Percentiles rank a stretch among this genome's conserved stretches.
Conservation (phyloP, 2,329 filamentous ascomycete species). For the Alternaria burnsii region DNA sequence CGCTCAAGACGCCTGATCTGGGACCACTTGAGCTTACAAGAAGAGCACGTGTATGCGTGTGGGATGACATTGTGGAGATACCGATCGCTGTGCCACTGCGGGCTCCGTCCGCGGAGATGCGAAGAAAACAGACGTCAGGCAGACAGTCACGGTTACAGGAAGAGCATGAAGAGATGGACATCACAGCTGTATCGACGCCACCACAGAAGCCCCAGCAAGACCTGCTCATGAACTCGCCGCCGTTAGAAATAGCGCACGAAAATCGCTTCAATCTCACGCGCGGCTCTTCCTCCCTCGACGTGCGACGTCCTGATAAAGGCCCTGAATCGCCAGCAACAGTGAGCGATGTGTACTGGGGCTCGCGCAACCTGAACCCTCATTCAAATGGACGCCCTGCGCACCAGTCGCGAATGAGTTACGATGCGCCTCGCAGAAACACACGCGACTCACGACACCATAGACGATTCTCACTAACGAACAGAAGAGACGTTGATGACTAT, state of each 20-base stretch:
- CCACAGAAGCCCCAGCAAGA: constrained; percentile 65
- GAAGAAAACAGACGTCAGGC: constrained; percentile 65
- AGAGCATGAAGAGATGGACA: constrained; percentile 90
- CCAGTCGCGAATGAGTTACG: constrained; percentile 54
- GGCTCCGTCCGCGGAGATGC: constrained; percentile 83
- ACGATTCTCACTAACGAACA: constrained; percentile 56
- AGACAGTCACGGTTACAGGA: constrained; percentile 32
- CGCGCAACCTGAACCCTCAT: constrained; percentile 21
- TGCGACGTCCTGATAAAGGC: constrained; percentile 35
- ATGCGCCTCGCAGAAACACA: constrained; percentile 46
- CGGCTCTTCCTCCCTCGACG: constrained; percentile 55
- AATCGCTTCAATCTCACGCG: constrained; percentile 61
- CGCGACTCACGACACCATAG: constrained; percentile 48
- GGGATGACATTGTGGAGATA: constrained; percentile 97
- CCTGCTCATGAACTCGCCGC: constrained; percentile 72
- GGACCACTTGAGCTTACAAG: constrained; percentile 92
- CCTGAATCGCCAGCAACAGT: constrained; percentile 48
- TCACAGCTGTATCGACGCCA: constrained; percentile 71
- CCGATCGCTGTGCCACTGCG: constrained; percentile 92
- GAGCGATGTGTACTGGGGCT: constrained; percentile 42
- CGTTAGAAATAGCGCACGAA: constrained; percentile 49
- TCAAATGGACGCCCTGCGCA: constrained; percentile 37
- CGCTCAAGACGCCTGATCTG: constrained; percentile 89
- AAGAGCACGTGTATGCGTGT: constrained; percentile 90
- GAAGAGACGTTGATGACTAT: constrained; percentile 61